A percentile compares a stretch with the other conserved stretches of the same genome.
These are phyloP conservation scores for Eutrema yunnanense DNA, from an alignment of 345 rosid species.

Conservation along the genomic window DNA sequence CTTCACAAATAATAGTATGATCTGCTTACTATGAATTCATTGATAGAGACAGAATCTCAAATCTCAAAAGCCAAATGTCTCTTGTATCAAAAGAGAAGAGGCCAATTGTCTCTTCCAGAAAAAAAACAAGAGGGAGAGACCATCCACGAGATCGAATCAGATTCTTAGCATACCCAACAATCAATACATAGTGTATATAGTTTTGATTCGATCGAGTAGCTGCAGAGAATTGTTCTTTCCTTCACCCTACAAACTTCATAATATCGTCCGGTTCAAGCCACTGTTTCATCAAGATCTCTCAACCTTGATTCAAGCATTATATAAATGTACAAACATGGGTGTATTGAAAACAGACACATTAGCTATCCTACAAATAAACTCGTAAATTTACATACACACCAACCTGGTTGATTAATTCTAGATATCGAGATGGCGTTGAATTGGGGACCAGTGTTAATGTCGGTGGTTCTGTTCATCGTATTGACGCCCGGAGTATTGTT, in stretches of 20 bases:
- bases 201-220: conserved; percentile 13
- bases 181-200: conserved; percentile 14
- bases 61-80: conserved; percentile 20
- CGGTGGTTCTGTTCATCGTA: conserved; percentile 49
- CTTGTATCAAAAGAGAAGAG: background rate
- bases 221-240: conserved; percentile 21
- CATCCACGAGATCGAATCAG: conserved; percentile 12
- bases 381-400: background rate
- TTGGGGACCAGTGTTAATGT: conserved; percentile 65
- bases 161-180: conserved; percentile 23
- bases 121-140: background rate
- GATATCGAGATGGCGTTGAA: conserved; percentile 36
- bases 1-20: too few species aligned
- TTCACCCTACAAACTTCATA: conserved; percentile 13
- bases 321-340: background rate
- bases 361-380: background rate
- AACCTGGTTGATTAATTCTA: background rate
- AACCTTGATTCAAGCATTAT: background rate
- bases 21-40: background rate
- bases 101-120: background rate
- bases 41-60: background rate
- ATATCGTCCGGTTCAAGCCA: conserved; percentile 12
- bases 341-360: background rate
- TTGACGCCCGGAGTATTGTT: conserved; percentile 59
- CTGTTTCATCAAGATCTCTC: conserved; percentile 3